Base-by-base conservation (phyloP, 768 basidiomycete species). In the Podaxis sp. region DNA sequence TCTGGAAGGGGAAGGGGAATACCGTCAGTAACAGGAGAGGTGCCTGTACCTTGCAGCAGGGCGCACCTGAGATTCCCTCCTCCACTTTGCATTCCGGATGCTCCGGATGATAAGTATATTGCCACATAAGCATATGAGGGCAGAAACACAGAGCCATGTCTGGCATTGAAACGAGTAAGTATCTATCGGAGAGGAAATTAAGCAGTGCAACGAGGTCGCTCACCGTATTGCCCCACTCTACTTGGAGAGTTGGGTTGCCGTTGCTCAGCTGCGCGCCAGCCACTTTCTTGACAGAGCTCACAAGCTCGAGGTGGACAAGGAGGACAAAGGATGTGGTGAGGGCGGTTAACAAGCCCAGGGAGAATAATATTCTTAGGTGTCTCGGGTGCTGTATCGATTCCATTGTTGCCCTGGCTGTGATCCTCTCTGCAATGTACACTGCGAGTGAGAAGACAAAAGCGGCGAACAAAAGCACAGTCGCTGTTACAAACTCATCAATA, bases 171-270 rank as follows among this genome's bases (percentile, higher is more conserved):
- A 17, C 15, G 3, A 27, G 17, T 53, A 27, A 55, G 22, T 15
- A 15, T 19, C 13, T 13, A 38, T 24, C 1, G 19, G 13, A 19
- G 7, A 38, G 15, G n/a, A 37, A 11, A 15, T 7, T 2, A 8
- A 40, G 1, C 2, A 3, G 11, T 40, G 22, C 6, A 8, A n/a
- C 27, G 0, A 40, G 24, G 8, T 24, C 19, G n/a, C 59, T 53
- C n/a, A 60, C 59, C 11, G 27, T 15, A 49, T 60, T 60, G 3
- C 59, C 59, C 59, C 59, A 60, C 19, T 53, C 38, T 33, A 53
- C 13, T 13, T 33, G 50, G 15, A 60, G 33, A 9, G 59, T 53
- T 17, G 37, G 27, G 25, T 40, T 53, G 33, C 24, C 19, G 19
- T 25, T 54, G 25, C 22, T 29, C 6, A 27, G 9, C 2, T 43